Evolutionary conservation across 371 early-diverging fungal species (phyloP).

Genomic region (Mortierella sp.): DNA sequence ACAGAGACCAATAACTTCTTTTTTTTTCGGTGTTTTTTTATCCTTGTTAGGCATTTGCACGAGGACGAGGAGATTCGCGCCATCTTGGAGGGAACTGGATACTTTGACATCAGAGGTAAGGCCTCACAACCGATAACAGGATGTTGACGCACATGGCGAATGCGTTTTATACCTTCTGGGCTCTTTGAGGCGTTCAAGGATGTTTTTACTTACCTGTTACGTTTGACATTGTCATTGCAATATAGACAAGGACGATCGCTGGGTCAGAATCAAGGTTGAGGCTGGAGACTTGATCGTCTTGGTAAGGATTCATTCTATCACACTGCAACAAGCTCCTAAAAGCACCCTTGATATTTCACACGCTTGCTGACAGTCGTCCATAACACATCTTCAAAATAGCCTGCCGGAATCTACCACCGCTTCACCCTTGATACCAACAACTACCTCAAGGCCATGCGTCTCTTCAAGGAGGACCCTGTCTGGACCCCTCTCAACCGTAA

Average conservation of each 20-base stretch:
- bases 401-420: constrained; percentile 96
- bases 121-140: not conserved
- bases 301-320: constrained; percentile 58
- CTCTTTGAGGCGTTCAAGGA: not conserved
- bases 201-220: no score
- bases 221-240: constrained; percentile 10
- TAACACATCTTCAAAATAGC: constrained; percentile 60
- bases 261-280: constrained; percentile 90
- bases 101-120: constrained; percentile 85
- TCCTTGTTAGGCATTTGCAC: constrained; percentile 82
- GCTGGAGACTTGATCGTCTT: constrained; percentile 91
- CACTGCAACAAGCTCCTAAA: no score
- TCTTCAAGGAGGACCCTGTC: constrained; percentile 95
- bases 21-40: not conserved
- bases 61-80: constrained; percentile 98
- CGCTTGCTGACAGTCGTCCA: no score
- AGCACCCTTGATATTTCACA: no score
- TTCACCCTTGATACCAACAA: constrained; percentile 91
- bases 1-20: no score
- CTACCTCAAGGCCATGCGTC: constrained; percentile 91
- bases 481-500: constrained; percentile 95
- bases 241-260: constrained; percentile 78
- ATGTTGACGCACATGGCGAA: not conserved
- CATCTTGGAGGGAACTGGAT: constrained; percentile 91
- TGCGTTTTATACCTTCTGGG: not conserved